Evolutionary conservation across 805 yeast species (phyloP).

Genomic region (Scheffersomyces spartinae): DNA sequence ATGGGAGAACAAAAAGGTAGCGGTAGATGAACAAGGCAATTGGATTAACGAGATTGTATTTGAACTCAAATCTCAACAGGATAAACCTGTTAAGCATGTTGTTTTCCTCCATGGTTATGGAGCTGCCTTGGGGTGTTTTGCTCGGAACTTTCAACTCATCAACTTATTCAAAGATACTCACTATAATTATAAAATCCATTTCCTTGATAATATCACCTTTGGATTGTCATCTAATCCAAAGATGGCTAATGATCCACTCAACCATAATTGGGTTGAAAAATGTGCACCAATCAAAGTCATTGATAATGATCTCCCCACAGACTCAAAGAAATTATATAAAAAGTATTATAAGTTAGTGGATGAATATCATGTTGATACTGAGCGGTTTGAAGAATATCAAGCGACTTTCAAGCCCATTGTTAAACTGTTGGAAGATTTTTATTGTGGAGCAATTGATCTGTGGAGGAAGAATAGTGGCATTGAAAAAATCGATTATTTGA

Average conservation of each 20-base stretch:
- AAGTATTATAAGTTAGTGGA: slow-evolving; percentile 29
- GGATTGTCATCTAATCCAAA: slow-evolving; percentile 41
- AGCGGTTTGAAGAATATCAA: slow-evolving; percentile 18
- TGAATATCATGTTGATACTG: slow-evolving; percentile 16
- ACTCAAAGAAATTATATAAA: slow-evolving; percentile 17
- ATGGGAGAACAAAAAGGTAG: slow-evolving; percentile 8
- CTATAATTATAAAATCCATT: slow-evolving; percentile 34
- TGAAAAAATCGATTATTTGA: slow-evolving; percentile 42
- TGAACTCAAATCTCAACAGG: too few relatives aligned
- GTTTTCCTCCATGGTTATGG: slow-evolving; percentile 51
- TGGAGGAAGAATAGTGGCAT: slow-evolving; percentile 48
- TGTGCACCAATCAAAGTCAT: slow-evolving; percentile 14
- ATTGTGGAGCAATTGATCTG: slow-evolving; percentile 45
- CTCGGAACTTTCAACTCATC: slow-evolving; percentile 37
- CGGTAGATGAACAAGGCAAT: slow-evolving; percentile 9
- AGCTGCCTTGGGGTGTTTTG: slow-evolving; percentile 45
- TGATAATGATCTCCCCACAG: slow-evolving; percentile 14
- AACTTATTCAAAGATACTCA: slow-evolving; percentile 14
- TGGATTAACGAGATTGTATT: slow-evolving; percentile 23
- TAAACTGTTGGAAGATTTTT: slow-evolving; percentile 40
- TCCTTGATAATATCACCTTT: slow-evolving; percentile 38
- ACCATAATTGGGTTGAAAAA: slow-evolving; percentile 2
- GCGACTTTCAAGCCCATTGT: slow-evolving; percentile 26
- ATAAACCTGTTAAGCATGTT: slow-evolving; percentile 27
- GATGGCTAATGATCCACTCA: background rate